Evolutionary conservation across 495 filamentous ascomycete species (phyloP), one percentile per base, ranked within the genome.

Genomic region (Tricharina praecox): DNA sequence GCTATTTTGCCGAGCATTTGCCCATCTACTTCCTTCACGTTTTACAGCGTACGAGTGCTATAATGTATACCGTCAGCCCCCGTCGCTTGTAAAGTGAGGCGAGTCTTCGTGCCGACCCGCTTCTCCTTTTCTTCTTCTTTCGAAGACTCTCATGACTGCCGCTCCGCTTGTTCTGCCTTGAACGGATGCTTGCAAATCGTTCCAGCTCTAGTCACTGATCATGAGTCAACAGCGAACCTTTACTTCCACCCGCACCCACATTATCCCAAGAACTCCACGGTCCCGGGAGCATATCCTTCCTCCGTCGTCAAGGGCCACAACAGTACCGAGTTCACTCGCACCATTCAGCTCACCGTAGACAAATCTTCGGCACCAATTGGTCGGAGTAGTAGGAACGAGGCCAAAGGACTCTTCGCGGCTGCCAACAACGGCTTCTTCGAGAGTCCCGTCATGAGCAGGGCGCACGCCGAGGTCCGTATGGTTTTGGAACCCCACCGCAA

Each of bases 401-500:
- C 52, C n/a, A 60, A 60, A 32, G 50, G 56, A 24, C 48, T 60
- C 9, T 48, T 60, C 45, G 57, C 57, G 5, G 56, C 51, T 25
- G 43, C 43, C 16, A 60, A 56, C 35, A 60, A 60, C 58, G 57
- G 52, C 36, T 60, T 60, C 30, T 60, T 60, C 21, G 56, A 60
- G 33, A 61, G 57, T 8, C 57, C 57, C 20, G 57, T 60, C 20
- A 60, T 60, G 57, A 60, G 57, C 24, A 46, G 57, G 39, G 46
- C 57, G 25, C 57, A 60, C 46, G 57, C 57, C 23, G 56, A 56
- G 49, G 56, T 60, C 23, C 49, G 49, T 1, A 25, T 60, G 43
- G 34, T 59, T 9, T 25, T 58, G 33, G 55, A 54, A 28, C 54
- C 55, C 18, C 32, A 52, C 33, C 36, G 55, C 35, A 59, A 59